Evolutionary conservation across 1,139 yeast species (phyloP).

Genomic region (Blastobotrys capitulatus): DNA sequence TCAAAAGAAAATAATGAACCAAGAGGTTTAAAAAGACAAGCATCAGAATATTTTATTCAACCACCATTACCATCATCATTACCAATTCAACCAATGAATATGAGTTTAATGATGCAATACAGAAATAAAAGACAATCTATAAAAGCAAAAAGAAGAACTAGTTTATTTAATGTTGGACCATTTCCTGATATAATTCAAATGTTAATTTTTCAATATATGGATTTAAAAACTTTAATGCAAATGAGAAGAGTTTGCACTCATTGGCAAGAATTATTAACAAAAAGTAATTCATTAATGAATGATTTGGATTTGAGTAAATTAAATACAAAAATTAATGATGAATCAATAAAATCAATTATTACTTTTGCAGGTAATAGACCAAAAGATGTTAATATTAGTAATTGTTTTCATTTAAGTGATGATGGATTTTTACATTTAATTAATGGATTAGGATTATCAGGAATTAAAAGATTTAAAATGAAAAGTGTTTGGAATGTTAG

Average conservation of each 20-base stretch:
- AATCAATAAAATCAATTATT: constrained; percentile 51
- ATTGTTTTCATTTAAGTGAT: constrained; percentile 73
- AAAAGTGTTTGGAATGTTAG: constrained; percentile 71
- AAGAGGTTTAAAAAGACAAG: constrained; percentile 3
- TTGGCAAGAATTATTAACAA: constrained; percentile 62
- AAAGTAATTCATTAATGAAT: constrained; percentile 48
- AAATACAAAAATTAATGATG: constrained; percentile 56
- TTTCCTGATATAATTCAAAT: constrained; percentile 54
- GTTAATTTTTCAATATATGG: constrained; percentile 47
- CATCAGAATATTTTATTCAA: not conserved
- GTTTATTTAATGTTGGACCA: constrained; percentile 50
- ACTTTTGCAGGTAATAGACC: constrained; percentile 71
- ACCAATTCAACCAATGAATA: not conserved
- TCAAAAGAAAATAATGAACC: not conserved
- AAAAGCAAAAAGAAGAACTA: constrained; percentile 46
- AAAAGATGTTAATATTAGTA: constrained; percentile 52
- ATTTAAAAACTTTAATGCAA: constrained; percentile 54
- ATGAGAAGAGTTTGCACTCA: constrained; percentile 51
- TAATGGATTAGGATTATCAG: constrained; percentile 64
- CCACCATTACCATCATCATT: not conserved
- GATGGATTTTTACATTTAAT: constrained; percentile 67
- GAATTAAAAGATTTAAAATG: constrained; percentile 52
- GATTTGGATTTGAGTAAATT: constrained; percentile 53
- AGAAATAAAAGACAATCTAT: not conserved
- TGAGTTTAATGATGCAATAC: not conserved